Evolutionary conservation across 306 rosid genomes (phyloP), one percentile per base, ranked within the genome.

Genomic region (Cicer arietinum): DNA sequence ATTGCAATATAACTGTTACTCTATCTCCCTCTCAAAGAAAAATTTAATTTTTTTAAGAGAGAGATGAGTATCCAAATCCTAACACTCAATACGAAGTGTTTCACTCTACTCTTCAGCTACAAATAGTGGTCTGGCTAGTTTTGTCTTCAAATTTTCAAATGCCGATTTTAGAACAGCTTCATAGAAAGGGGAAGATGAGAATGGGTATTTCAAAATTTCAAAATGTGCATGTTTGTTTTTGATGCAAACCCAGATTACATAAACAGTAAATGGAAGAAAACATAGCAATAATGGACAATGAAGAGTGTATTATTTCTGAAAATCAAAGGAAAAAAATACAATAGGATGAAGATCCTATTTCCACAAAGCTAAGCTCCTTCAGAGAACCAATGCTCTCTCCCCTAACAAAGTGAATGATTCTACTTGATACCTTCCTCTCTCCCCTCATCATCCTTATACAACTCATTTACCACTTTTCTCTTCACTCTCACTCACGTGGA

Each of bases 71-170:
- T 58, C 52, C 62, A 69, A 57, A 77, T 59, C 75, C 44, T 8
- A 46, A 7, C 51, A 47, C 61, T 58, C 61, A 56, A 50, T 42
- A 45, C 56, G 42, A 50, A 37, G 72, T 30, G 69, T 69, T 64
- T 50, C 70, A 69, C 71, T 48, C 45, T 17, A 79, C 45, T 54
- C 51, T 62, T 62, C 45, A 62, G 60, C 60, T 44, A 62, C 59
- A 71, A 51, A 51, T 58, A 45, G 67, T 6, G 41, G 43, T 58
- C 20, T 69, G 57, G 48, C 43, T 58, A 66, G 14, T 68, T 39
- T 53, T 46, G 12, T 35, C 62, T 56, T 40, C 14, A 43, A 25
- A 71, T 41, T 76, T 76, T 53, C 74, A 22, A 53, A 66, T n/a
- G 20, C 18, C 54, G 47, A 66, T 25, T 67, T 43, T 14, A 76